phyloP scores from a whole-genome alignment of 305 asterid genomes.

The Solanum chacoense region DNA sequence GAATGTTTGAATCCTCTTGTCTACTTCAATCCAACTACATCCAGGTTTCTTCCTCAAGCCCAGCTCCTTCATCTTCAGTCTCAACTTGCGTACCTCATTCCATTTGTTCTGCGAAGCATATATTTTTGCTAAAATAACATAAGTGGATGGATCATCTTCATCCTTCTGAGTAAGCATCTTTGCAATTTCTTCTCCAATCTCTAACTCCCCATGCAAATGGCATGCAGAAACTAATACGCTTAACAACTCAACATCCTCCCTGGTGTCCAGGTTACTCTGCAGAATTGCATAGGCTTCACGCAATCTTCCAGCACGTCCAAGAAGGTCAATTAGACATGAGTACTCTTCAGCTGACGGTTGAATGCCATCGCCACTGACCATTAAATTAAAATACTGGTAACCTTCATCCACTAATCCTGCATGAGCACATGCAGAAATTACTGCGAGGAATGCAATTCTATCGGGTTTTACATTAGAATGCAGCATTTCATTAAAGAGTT shows the following conservation, averaged over 20 bases:
- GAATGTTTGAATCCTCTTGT: constrained; percentile 39
- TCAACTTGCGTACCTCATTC: constrained; percentile 43
- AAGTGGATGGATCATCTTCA: constrained; percentile 47
- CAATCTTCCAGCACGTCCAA: constrained; percentile 67
- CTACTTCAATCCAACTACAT: constrained; percentile 72
- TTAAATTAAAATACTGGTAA: constrained; percentile 29
- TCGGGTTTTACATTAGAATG: constrained; percentile 41
- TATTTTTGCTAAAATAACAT: constrained; percentile 56
- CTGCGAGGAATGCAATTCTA: constrained; percentile 62
- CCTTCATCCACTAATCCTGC: constrained; percentile 74
- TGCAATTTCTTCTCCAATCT: constrained; percentile 52
- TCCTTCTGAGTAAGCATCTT: constrained; percentile 38
- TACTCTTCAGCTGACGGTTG: constrained; percentile 53
- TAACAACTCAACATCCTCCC: constrained; percentile 44
- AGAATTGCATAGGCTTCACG: constrained; percentile 54
- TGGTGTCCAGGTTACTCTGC: constrained; percentile 20
- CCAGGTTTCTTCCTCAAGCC: constrained; percentile 64
- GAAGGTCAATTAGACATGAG: constrained; percentile 64
- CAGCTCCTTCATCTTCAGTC: constrained; percentile 53
- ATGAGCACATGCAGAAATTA: constrained; percentile 76
- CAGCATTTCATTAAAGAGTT: constrained; percentile 47
- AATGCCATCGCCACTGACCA: constrained; percentile 41
- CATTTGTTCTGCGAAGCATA: constrained; percentile 46
- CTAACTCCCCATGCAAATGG: constrained; percentile 40
- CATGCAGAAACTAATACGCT: constrained; percentile 65